Base-by-base conservation (phyloP, 352 stramenopile genomes). In the Phytopythium sindhum region DNA sequence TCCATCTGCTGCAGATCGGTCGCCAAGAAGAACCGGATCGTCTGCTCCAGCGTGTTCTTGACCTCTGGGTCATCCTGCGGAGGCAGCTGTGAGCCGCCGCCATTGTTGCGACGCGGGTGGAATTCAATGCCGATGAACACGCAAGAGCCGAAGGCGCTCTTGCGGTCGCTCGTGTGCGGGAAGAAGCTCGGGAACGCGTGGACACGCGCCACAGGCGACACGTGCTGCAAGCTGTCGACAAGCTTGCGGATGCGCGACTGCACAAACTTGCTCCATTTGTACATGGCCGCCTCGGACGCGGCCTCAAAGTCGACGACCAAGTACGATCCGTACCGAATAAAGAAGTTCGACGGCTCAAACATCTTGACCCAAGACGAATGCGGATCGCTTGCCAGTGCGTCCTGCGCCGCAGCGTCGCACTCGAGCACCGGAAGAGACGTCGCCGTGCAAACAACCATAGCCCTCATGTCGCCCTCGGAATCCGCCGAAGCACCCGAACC, bases 101-200 rank as follows among this genome's bases (percentile, higher is more conserved):
- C 44, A 35, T 70, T 72, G 44, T 41, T 67, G 14, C 80, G 75
- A 19, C 73, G 75, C 26, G 69, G 73, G 37, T 90, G 75, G 56
- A 93, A 91, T 56, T 94, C 86, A 28, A 93, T 75, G 11, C 86
- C 86, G 64, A 95, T 90, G 59, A 93, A 91, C 79, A 93, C 82
- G 45, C 80, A 95, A 31, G 84, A 89, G 11, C 81, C 82, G 6
- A 78, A 79, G 10, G 65, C n/a, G 11, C 73, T 70, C 8, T 68
- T 62, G 19, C 66, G 69, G 24, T 78, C 63, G 41, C 70, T 81
- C 39, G 76, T 88, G 53, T 82, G 75, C 0, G 78, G 66, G 55
- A 91, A 91, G 65, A 87, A 90, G 17, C 70, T 72, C 23, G 83
- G 83, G 58, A 89, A 90, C 28, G 83, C 83, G 48, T 92, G 85